These are phyloP conservation scores for Scleromitrula shiraiana DNA, from an alignment of 2,329 filamentous ascomycete genomes.

Conservation along the genomic window DNA sequence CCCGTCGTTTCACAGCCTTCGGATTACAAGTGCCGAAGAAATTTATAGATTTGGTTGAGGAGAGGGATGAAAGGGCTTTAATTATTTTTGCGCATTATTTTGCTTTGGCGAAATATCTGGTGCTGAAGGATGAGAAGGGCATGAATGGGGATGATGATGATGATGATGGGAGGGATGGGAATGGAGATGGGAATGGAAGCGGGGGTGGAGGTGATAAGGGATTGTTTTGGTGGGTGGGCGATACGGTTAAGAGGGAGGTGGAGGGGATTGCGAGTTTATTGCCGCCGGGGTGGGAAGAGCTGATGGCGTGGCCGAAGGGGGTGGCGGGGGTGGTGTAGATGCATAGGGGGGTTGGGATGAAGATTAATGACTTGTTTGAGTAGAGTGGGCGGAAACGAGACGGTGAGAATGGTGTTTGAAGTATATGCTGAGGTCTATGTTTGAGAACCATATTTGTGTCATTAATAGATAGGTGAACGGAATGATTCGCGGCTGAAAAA, in stretches of 20 bases:
- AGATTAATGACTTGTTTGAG: background rate
- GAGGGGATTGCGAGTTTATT: background rate
- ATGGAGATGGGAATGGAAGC: background rate
- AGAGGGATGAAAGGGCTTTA: slow-evolving; percentile 13
- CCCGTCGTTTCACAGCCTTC: slow-evolving; percentile 13
- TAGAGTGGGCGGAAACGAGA: background rate
- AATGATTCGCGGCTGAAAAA: no score
- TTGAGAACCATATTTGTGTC: no score
- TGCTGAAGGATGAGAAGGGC: background rate
- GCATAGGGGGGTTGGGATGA: background rate
- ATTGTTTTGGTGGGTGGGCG: slow-evolving; percentile 8
- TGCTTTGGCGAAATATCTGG: slow-evolving; percentile 19
- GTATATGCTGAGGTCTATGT: no score
- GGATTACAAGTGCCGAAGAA: slow-evolving; percentile 11
- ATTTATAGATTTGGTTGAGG: slow-evolving; percentile 15
- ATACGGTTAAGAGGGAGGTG: slow-evolving; percentile 2
- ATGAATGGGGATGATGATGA: background rate
- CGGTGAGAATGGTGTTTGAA: no score
- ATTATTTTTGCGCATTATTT: slow-evolving; percentile 27
- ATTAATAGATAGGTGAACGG: no score
- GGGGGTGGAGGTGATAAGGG: no score
- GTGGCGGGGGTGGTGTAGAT: background rate
- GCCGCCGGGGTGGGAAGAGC: background rate
- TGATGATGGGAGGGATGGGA: slow-evolving; percentile 1
- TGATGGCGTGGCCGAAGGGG: slow-evolving; percentile 3